A percentile compares a stretch with the other conserved stretches of the same genome.
phyloP scores from a whole-genome alignment of 129 eudicot genomes.

The Smallanthus sonchifolius region DNA sequence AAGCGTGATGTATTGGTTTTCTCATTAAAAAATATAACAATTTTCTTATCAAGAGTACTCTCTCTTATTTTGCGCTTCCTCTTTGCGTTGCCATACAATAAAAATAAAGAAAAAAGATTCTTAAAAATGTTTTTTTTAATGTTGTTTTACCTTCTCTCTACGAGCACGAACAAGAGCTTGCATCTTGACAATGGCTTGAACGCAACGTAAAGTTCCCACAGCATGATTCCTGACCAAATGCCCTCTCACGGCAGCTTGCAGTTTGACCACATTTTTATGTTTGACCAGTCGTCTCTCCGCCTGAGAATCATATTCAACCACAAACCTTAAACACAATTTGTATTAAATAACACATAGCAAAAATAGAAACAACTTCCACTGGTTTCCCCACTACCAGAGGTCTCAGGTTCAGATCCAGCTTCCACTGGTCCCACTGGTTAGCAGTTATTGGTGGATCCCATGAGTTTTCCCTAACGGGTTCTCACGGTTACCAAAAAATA shows the following conservation, averaged over 20 bases:
- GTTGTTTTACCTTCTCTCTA: constrained; percentile 24
- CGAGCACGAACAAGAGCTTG: constrained; percentile 81
- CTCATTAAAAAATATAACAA: too few relatives aligned
- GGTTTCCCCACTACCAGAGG: too few relatives aligned
- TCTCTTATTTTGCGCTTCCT: background rate
- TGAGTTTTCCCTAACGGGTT: too few relatives aligned
- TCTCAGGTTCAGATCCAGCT: too few relatives aligned
- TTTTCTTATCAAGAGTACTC: background rate
- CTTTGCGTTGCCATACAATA: background rate
- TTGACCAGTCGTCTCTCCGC: constrained; percentile 51
- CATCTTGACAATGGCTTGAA: constrained; percentile 81
- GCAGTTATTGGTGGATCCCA: too few relatives aligned
- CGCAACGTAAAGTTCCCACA: constrained; percentile 83
- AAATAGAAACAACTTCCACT: background rate
- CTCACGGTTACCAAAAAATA: background rate
- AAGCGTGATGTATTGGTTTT: background rate
- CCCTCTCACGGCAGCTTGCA: constrained; percentile 96
- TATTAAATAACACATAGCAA: background rate
- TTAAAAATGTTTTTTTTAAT: background rate
- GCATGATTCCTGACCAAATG: constrained; percentile 84
- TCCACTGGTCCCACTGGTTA: too few relatives aligned
- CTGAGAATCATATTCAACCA: constrained; percentile 33
- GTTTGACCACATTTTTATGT: constrained; percentile 47
- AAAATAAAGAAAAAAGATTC: background rate
- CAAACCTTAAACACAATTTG: background rate